Base-by-base conservation (phyloP, 768 basidiomycete species). In the Rhodotorula diobovata region DNA sequence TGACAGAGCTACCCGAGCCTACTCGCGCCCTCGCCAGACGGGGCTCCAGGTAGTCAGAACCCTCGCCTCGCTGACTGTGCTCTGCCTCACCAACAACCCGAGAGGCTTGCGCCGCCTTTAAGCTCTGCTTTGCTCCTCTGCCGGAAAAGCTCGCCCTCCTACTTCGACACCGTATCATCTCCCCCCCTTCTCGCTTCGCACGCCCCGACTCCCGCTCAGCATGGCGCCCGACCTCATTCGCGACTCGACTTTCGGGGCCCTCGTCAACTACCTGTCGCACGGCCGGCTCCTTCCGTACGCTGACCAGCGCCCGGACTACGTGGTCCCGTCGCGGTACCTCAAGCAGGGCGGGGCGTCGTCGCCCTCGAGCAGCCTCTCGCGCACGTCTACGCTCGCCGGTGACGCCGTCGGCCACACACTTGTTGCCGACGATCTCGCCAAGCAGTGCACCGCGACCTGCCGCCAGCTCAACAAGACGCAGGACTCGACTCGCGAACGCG, bases 211-310 rank as follows among this genome's bases (percentile, higher is more conserved):
- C 20, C 30, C n/a, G 5, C 15, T 28, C 30, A 15, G n/a, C 37
- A 59, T 51, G 61, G 50, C 50, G 35, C 8, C 16, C 25, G 63
- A 70, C 62, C 43, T 67, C 48, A 9, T 77, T 28, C 74, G 76
- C 55, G 76, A 73, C 45, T 62, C 69, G 34, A 64, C 55, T 8
- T 14, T 66, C 37, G 76, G 76, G 1, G 63, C 71, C 41, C 14
- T 70, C 45, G n/a, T 73, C 61, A 71, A 75, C 71, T 30, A 4
- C 18, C 23, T 35, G 21, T 70, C 71, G 28, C 55, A 56, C 2
- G 67, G 72, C 20, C 63, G 66, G 21, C 12, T 67, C 46, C 55
- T 76, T 32, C 66, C 69, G 2, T 72, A 65, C 56, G 54, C 7
- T 20, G 71, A 72, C 35, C 61, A 72, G 21, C 57, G 63, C 12